Base-by-base conservation (phyloP, 257 asterid genomes). In the Nicotiana otophora region DNA sequence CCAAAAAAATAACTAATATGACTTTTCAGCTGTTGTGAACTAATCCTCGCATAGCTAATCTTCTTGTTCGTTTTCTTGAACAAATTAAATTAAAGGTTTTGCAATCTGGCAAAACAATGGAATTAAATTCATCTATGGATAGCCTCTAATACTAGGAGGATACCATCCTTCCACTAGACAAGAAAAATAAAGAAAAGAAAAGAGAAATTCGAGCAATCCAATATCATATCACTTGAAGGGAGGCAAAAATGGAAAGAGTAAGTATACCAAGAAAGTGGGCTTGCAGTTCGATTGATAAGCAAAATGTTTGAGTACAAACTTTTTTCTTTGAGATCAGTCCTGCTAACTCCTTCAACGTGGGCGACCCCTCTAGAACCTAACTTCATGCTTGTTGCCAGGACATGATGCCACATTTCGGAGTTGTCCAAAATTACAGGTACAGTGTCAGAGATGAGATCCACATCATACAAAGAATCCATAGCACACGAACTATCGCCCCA, bases 211-310 rank as follows among this genome's bases (percentile, higher is more conserved):
- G 5, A 10, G 78, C 78, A 70, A 5, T 16, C 0, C 58, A 39
- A 20, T n/a, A 16, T 20, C 60, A 12, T 20, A 70, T 20, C 7
- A 42, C 60, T 70, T 70, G 1, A 42, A 20, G 20, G 60, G 55
- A 54, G 5, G n/a, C 12, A 70, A 42, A 14, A 10, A n/a, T 28
- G 14, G 12, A 30, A 36, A 42, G 11, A 15, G 23, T 74, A 81
- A 19, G 65, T 90, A 86, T 91, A 88, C 99, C 99, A 96, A 36
- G 99, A 85, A 54, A 96, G 92, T 79, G 98, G 97, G 72, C 92
- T 94, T 60, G 99, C 99, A 7, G 98, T 94, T 84, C 97, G 97
- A 83, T 96, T 94, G 78, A 96, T 90, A 83, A 96, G 98, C 88
- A 96, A 83, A 81, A 94, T 91, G 88, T 91, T 90, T 46, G 96